Conservation (phyloP, 2,329 filamentous ascomycete species). For the Microcyclosporella mali region DNA sequence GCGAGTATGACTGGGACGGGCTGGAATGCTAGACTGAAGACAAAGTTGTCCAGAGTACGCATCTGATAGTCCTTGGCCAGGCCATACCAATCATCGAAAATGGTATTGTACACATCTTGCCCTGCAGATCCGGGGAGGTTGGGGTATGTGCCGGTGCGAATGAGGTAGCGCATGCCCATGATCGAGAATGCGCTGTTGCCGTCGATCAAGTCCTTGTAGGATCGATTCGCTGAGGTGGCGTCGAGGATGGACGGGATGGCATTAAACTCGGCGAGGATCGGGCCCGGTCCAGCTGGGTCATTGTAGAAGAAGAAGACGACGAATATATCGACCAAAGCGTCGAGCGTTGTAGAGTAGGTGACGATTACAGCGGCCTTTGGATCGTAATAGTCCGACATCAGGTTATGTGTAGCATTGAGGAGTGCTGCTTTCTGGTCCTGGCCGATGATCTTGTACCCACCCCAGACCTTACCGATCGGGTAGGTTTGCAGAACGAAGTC, state of each 20-base stretch:
- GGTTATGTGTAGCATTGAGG: conserved; percentile 39
- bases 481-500: conserved; percentile 29
- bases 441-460: conserved; percentile 41
- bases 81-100: conserved; percentile 15
- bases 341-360: conserved; percentile 45
- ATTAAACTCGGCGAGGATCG: conserved; percentile 53
- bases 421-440: conserved; percentile 36
- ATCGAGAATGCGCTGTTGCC: conserved; percentile 15
- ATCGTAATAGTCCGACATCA: conserved; percentile 53
- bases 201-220: conserved; percentile 16
- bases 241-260: conserved; percentile 16
- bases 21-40: conserved; percentile 18
- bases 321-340: conserved; percentile 48
- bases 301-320: conserved; percentile 56
- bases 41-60: conserved; percentile 11
- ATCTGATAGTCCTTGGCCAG: conserved; percentile 7
- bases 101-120: conserved; percentile 14
- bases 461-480: conserved; percentile 35
- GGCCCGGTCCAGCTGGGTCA: conserved; percentile 41
- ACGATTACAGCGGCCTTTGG: conserved; percentile 56
- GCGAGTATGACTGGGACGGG: conserved; percentile 16
- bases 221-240: conserved; percentile 8
- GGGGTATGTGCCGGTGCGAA: conserved; percentile 36
- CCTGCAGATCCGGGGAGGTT: conserved; percentile 21
- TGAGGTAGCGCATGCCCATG: conserved; percentile 33